Evolutionary conservation across 2,329 filamentous ascomycete genomes (phyloP), one percentile per base, ranked within the genome.

Genomic region (Venturia effusa): DNA sequence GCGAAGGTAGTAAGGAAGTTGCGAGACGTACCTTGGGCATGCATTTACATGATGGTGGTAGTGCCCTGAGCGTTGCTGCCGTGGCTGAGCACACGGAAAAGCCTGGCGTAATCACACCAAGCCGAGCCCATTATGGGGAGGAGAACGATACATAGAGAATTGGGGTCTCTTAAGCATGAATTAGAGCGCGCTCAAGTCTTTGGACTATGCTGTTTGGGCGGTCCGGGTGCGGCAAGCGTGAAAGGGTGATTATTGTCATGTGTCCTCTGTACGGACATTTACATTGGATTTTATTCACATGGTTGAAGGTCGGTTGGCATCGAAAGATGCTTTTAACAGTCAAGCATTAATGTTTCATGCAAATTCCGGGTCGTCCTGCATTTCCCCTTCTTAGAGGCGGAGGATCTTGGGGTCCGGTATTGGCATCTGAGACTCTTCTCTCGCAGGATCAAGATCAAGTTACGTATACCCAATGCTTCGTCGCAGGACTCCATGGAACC

Each of bases 51-150:
- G 68, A 67, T 17, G 74, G 69, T 19, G 71, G 70, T 15, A 76
- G 74, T 62, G 67, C 71, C 10, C 73, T 71, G 6, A 76, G 74
- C 61, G 73, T 77, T 19, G 65, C 74, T 11, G 74, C 73, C 61
- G 74, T 77, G n/a, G 75, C 74, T 7, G 69, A 68, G 11, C 74
- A 77, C 55, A 75, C 69, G 37, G 75, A 74, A 65, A 74, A 74
- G 66, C 74, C 75, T 11, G 75, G 75, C 13, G 75, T 79, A 24
- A 69, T 74, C 64, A 76, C 74, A 27, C 75, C 75, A 17, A 76
- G 74, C 66, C 64, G 67, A 59, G 63, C 32, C 5, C 32, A 60
- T 15, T n/a, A 60, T 41, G 55, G 30, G 37, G 30, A 40, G n/a
- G 37, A 55, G 51, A 34, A 40, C 27, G 55, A 30, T 17, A 7